phyloP scores from a whole-genome alignment of 1,139 yeast genomes.

The Protomyces lactucae-debilis region DNA sequence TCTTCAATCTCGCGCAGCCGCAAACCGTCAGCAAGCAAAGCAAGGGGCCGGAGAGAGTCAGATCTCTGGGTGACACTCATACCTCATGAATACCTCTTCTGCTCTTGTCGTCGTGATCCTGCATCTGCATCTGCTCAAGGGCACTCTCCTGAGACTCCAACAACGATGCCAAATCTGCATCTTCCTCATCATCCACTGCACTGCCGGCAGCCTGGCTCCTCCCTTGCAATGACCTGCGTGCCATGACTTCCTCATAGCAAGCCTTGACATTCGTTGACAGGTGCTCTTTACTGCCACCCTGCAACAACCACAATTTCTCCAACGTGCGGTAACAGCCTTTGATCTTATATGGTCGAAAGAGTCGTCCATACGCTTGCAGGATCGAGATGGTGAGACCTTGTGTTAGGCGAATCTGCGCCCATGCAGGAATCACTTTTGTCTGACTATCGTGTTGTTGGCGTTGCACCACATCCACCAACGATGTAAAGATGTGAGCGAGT shows the following conservation, averaged over 20 bases:
- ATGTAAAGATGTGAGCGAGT: constrained; percentile 2
- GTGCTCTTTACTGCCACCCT: background rate
- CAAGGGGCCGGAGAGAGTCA: too few relatives aligned
- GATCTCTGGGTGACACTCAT: too few relatives aligned
- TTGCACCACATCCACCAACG: background rate
- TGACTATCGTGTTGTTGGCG: background rate
- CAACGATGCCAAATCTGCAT: too few relatives aligned
- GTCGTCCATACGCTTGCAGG: constrained; percentile 3
- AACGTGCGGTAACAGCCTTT: background rate
- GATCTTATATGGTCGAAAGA: background rate
- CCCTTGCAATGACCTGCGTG: background rate
- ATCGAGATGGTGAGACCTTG: constrained; percentile 2
- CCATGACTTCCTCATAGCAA: background rate
- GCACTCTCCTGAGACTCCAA: too few relatives aligned
- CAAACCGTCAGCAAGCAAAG: too few relatives aligned
- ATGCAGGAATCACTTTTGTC: background rate
- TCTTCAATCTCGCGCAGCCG: too few relatives aligned
- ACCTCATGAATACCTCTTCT: too few relatives aligned
- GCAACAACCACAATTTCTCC: background rate
- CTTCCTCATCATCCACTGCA: too few relatives aligned
- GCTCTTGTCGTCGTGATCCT: too few relatives aligned
- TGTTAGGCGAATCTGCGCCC: background rate
- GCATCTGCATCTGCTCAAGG: too few relatives aligned
- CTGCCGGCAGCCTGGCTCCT: too few relatives aligned
- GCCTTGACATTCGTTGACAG: background rate